Percentiles rank a stretch among this genome's conserved stretches.
Conservation (phyloP, 2,329 filamentous ascomycete genomes). For the Coniochaeta sp. region DNA sequence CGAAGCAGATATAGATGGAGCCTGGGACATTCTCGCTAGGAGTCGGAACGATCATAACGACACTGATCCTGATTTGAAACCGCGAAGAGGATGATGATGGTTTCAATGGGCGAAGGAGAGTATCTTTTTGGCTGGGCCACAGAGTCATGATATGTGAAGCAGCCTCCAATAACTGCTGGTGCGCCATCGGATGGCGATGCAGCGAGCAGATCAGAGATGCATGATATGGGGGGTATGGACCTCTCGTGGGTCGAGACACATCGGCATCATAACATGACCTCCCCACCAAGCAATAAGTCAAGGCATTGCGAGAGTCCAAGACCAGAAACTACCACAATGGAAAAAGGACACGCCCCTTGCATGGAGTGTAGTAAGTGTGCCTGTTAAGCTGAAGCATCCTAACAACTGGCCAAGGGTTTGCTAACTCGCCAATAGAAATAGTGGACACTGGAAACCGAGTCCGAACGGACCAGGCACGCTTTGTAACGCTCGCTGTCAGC, state of each 20-base stretch:
- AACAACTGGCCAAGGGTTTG: not conserved
- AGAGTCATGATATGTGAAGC: no score
- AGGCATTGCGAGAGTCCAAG: no score
- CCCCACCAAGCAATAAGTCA: no score
- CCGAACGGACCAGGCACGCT: not conserved
- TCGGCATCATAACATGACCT: no score
- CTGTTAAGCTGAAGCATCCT: no score
- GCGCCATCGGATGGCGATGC: not conserved
- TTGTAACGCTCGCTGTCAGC: not conserved
- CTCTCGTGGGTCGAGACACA: no score
- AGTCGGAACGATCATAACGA: no score
- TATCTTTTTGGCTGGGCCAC: no score
- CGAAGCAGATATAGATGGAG: not conserved
- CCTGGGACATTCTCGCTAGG: not conserved
- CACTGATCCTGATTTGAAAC: no score
- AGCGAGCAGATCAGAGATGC: not conserved
- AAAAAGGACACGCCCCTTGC: not conserved
- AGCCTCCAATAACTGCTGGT: no score
- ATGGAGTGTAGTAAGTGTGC: not conserved
- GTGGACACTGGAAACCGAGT: not conserved
- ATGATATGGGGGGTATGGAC: not conserved
- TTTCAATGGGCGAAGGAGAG: no score
- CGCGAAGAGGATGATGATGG: no score
- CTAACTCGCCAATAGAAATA: not conserved
- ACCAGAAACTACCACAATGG: not conserved